These are phyloP conservation scores for Vigna hirtella DNA, from an alignment of 306 rosid genomes.

Conservation along the genomic window DNA sequence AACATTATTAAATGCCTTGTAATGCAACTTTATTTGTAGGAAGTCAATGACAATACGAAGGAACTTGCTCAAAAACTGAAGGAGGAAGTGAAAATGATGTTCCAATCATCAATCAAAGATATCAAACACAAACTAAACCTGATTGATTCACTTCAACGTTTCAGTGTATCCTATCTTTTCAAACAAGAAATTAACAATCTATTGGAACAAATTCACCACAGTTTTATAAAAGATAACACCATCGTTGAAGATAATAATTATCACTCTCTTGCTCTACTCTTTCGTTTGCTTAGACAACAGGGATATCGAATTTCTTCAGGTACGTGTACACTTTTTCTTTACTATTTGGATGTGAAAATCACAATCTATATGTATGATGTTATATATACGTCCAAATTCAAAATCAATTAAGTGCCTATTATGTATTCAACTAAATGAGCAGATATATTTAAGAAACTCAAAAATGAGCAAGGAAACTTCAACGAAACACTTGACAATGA, in stretches of 20 bases:
- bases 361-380: too few species aligned
- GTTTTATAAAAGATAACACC: neutral
- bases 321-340: neutral
- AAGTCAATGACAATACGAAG: neutral
- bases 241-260: neutral
- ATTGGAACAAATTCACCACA: neutral
- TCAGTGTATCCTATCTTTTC: conserved; percentile 24
- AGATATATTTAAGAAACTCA: too few species aligned
- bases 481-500: neutral
- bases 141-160: conserved; percentile 32
- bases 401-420: too few species aligned
- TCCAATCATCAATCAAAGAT: neutral
- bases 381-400: too few species aligned
- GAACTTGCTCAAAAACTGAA: conserved; percentile 19
- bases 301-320: conserved; percentile 11
- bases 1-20: too few species aligned
- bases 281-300: conserved; percentile 35
- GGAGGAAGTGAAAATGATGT: conserved; percentile 42
- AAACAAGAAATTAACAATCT: neutral
- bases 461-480: conserved; percentile 4
- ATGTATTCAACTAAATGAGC: too few species aligned
- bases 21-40: neutral
- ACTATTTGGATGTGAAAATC: too few species aligned
- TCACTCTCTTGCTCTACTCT: conserved; percentile 18
- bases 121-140: neutral